Percentiles rank a stretch among this genome's conserved stretches.
Conservation (phyloP, 306 rosid genomes). For the Arachis hypogaea region DNA sequence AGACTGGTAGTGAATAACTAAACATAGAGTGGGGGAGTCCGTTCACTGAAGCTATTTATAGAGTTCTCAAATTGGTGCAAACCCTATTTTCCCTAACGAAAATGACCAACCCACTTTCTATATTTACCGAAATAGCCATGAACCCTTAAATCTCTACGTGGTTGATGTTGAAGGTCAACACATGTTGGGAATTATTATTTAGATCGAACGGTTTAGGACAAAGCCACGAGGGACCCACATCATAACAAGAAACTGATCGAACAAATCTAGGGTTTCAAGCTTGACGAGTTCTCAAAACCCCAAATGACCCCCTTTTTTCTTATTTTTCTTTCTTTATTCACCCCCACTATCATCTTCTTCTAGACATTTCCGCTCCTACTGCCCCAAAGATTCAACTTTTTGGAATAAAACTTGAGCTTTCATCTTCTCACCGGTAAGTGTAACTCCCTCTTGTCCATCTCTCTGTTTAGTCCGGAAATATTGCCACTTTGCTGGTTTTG, state of each 20-base stretch:
- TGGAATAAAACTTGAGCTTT: constrained; percentile 2
- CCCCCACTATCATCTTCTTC: constrained; percentile 24
- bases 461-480: constrained; percentile 17
- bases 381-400: neutral
- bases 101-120: neutral
- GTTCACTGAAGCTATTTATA: constrained; percentile 27
- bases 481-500: constrained; percentile 16
- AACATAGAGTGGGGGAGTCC: fast-evolving
- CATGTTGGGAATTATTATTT: neutral
- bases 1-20: neutral
- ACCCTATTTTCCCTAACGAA: neutral
- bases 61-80: neutral
- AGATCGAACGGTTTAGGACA: constrained; percentile 39
- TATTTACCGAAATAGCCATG: constrained; percentile 37
- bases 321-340: neutral
- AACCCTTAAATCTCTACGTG: neutral
- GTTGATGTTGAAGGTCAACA: constrained; percentile 23
- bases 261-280: constrained; percentile 55
- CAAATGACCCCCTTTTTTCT: neutral
- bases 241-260: constrained; percentile 30
- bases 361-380: constrained; percentile 25
- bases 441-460: constrained; percentile 32
- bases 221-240: constrained; percentile 22
- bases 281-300: constrained; percentile 34
- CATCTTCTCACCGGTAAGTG: constrained; percentile 44